Conservation (phyloP, 805 yeast species). For the Zygoascus biomembranicola region DNA sequence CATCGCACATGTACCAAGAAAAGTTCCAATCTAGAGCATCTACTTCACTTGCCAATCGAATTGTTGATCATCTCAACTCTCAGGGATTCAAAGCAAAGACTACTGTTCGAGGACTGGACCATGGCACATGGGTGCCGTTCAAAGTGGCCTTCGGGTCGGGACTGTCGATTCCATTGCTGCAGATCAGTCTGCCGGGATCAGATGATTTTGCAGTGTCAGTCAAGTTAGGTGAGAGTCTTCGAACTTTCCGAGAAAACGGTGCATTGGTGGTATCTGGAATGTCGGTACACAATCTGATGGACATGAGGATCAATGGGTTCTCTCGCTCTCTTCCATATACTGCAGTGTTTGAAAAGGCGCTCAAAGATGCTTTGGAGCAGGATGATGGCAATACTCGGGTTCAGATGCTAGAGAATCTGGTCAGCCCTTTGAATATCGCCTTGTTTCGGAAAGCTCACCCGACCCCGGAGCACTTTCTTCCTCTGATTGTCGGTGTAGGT, state of each 20-base stretch:
- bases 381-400: background rate
- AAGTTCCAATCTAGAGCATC: slow-evolving; percentile 48
- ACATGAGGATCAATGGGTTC: slow-evolving; percentile 32
- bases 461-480: slow-evolving; percentile 66
- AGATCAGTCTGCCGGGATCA: slow-evolving; percentile 31
- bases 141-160: slow-evolving; percentile 50
- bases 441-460: slow-evolving; percentile 53
- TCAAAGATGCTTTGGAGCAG: slow-evolving; percentile 42
- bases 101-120: slow-evolving; percentile 59
- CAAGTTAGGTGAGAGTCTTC: slow-evolving; percentile 49
- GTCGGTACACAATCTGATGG: slow-evolving; percentile 70
- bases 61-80: slow-evolving; percentile 34
- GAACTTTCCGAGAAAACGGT: slow-evolving; percentile 43
- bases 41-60: slow-evolving; percentile 34
- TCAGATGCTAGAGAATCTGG: slow-evolving; percentile 25
- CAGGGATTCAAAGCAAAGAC: slow-evolving; percentile 39
- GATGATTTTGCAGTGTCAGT: slow-evolving; percentile 36
- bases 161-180: slow-evolving; percentile 33
- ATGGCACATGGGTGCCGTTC: slow-evolving; percentile 77
- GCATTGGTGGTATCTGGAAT: slow-evolving; percentile 62
- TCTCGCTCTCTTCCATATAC: slow-evolving; percentile 10
- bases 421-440: slow-evolving; percentile 28
- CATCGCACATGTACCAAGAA: slow-evolving; percentile 52
- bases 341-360: slow-evolving; percentile 40
- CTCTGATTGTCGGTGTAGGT: slow-evolving; percentile 55